phyloP scores from a whole-genome alignment of 2,329 filamentous ascomycete genomes.

The Claviceps fusiformis region DNA sequence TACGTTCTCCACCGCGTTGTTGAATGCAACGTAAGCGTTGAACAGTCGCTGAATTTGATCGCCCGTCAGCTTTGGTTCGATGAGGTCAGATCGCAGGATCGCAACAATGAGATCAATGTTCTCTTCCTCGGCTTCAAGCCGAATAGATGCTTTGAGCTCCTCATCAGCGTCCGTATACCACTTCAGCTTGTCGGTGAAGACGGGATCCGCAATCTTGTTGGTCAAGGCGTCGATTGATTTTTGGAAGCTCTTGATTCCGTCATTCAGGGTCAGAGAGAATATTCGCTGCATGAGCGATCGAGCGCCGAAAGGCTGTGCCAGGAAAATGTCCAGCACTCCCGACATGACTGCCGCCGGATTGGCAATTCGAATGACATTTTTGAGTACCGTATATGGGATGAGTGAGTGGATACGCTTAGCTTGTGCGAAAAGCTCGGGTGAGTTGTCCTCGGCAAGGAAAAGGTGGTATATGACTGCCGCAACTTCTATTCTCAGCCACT shows the following conservation, averaged over 20 bases:
- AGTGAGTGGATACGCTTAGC: constrained; percentile 88
- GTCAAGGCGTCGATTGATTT: constrained; percentile 69
- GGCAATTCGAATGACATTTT: constrained; percentile 92
- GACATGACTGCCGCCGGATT: constrained; percentile 97
- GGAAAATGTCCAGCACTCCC: constrained; percentile 85
- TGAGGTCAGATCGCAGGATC: constrained; percentile 64
- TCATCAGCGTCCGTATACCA: constrained; percentile 66
- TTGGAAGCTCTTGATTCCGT: constrained; percentile 79
- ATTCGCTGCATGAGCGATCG: constrained; percentile 87
- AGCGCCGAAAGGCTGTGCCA: constrained; percentile 86
- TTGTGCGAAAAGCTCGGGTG: constrained; percentile 88
- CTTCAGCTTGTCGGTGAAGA: constrained; percentile 70
- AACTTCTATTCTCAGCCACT: constrained; percentile 95
- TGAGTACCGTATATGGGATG: constrained; percentile 82
- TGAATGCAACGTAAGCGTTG: constrained; percentile 94
- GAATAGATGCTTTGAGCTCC: constrained; percentile 57
- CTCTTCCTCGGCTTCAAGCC: constrained; percentile 58
- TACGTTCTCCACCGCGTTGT: constrained; percentile 80
- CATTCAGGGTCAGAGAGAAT: constrained; percentile 79
- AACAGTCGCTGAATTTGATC: constrained; percentile 74
- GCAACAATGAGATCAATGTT: constrained; percentile 75
- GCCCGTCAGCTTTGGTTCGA: constrained; percentile 56
- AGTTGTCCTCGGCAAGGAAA: constrained; percentile 96
- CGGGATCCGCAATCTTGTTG: constrained; percentile 65
- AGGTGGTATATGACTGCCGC: constrained; percentile 94